Percentiles rank a stretch among this genome's conserved stretches.
These are phyloP conservation scores for Saccharomyces hybrid DNA, from an alignment of 1,139 yeast genomes.

Conservation along the genomic window DNA sequence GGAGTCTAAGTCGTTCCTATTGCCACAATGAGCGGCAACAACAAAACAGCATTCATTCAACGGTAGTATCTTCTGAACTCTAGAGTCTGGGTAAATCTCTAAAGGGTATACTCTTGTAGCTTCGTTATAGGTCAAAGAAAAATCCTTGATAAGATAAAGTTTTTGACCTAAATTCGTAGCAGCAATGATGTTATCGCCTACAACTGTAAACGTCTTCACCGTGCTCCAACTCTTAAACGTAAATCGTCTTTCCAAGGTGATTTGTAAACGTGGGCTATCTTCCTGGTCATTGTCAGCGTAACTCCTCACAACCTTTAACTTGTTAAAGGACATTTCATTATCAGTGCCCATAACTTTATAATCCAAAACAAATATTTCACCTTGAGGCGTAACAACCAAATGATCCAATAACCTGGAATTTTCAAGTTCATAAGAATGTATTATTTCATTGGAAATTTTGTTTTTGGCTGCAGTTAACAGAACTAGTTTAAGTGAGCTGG, in stretches of 20 bases:
- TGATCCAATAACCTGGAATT: conserved; percentile 1
- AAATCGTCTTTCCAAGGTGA: conserved; percentile 1
- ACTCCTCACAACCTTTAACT: neutral
- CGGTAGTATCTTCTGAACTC: neutral
- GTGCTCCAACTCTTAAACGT: conserved; percentile 10
- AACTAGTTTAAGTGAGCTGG: conserved; percentile 12
- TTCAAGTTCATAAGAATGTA: neutral
- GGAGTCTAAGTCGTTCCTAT: neutral
- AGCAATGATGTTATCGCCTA: conserved; percentile 12
- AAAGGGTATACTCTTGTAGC: neutral
- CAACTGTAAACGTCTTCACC: conserved; percentile 11
- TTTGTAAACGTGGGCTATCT: neutral
- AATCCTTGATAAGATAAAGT: neutral
- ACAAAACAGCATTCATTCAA: neutral
- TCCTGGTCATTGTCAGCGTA: neutral
- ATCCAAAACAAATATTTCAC: neutral
- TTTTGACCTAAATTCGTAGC: conserved; percentile 4
- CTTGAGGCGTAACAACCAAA: neutral
- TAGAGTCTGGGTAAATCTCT: neutral
- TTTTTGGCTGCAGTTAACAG: neutral
- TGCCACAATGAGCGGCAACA: neutral
- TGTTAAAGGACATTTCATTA: neutral
- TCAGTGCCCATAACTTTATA: neutral
- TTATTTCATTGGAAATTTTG: neutral
- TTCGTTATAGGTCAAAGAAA: neutral